phyloP scores from a whole-genome alignment of 352 stramenopile genomes.

The Phytophthora pinifolia region DNA sequence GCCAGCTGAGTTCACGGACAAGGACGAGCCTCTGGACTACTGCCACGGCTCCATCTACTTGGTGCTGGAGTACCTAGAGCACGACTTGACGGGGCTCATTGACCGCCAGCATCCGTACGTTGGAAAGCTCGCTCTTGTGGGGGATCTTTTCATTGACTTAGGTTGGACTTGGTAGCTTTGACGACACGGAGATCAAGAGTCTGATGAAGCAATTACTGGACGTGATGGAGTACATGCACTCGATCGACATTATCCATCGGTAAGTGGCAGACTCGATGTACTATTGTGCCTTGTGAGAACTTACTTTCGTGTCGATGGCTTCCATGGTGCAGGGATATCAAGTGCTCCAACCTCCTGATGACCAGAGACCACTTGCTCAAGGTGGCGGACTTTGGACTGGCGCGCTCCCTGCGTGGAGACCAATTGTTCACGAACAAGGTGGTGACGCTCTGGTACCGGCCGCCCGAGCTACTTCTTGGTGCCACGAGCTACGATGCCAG shows the following conservation, averaged over 20 bases:
- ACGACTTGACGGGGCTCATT: conserved; percentile 87
- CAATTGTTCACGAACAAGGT: conserved; percentile 96
- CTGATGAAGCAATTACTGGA: conserved; percentile 87
- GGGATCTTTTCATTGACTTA: background rate
- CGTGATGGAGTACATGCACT: conserved; percentile 89
- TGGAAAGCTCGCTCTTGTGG: background rate
- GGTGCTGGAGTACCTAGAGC: conserved; percentile 88
- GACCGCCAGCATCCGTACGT: conserved; percentile 82
- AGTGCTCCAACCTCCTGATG: conserved; percentile 91
- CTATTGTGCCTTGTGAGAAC: background rate
- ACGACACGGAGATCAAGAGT: conserved; percentile 85
- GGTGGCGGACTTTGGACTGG: conserved; percentile 84
- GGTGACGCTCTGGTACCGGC: conserved; percentile 95
- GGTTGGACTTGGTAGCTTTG: conserved; percentile 48
- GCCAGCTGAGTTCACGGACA: conserved; percentile 76
- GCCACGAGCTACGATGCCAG: conserved; percentile 92
- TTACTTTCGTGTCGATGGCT: background rate
- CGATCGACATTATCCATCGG: conserved; percentile 86
- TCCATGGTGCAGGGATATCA: conserved; percentile 71
- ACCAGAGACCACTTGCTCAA: conserved; percentile 82
- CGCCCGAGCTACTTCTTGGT: conserved; percentile 93
- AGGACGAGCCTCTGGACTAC: conserved; percentile 83
- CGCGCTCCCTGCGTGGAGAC: conserved; percentile 82
- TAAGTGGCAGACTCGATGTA: conserved; percentile 16
- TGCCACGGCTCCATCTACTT: conserved; percentile 88